Evolutionary conservation across 2,329 filamentous ascomycete species (phyloP).

Genomic region (Clonostachys solani): DNA sequence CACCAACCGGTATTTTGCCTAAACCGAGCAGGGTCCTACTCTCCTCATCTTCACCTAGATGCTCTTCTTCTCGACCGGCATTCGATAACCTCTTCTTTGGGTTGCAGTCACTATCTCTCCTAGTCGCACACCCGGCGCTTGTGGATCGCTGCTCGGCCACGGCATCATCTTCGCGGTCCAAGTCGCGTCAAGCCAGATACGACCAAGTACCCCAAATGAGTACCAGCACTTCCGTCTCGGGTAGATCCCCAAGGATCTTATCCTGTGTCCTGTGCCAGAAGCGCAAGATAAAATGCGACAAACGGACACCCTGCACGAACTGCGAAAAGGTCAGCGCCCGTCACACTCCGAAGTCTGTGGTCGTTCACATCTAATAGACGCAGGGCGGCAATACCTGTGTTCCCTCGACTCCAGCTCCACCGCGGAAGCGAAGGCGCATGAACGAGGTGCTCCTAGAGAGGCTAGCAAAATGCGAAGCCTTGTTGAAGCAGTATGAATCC

Average conservation of each 20-base stretch:
- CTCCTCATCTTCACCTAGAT: too few species aligned
- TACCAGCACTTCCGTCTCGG: slow-evolving; percentile 3
- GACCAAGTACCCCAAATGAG: too few species aligned
- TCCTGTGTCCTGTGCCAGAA: slow-evolving; percentile 56
- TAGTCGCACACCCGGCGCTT: too few species aligned
- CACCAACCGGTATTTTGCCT: too few species aligned
- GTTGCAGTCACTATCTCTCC: too few species aligned
- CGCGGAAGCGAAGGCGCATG: slow-evolving; percentile 53
- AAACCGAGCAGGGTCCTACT: too few species aligned
- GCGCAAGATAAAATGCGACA: slow-evolving; percentile 60
- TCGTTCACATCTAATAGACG: slow-evolving; percentile 4
- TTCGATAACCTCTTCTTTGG: too few species aligned
- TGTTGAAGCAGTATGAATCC: slow-evolving; percentile 52
- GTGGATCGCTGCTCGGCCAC: too few species aligned
- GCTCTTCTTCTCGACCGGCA: too few species aligned
- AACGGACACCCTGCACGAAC: slow-evolving; percentile 54
- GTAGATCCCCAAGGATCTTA: slow-evolving; percentile 40
- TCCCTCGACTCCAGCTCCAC: slow-evolving; percentile 55
- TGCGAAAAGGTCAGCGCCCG: slow-evolving; percentile 47
- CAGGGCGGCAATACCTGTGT: slow-evolving; percentile 57
- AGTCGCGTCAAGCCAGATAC: too few species aligned
- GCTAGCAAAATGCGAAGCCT: slow-evolving; percentile 52
- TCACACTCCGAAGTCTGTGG: background rate
- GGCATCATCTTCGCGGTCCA: too few species aligned
- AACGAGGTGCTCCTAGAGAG: slow-evolving; percentile 60